These are phyloP conservation scores for Annulohypoxylon stygium DNA, from an alignment of 495 filamentous ascomycete genomes.

Conservation along the genomic window DNA sequence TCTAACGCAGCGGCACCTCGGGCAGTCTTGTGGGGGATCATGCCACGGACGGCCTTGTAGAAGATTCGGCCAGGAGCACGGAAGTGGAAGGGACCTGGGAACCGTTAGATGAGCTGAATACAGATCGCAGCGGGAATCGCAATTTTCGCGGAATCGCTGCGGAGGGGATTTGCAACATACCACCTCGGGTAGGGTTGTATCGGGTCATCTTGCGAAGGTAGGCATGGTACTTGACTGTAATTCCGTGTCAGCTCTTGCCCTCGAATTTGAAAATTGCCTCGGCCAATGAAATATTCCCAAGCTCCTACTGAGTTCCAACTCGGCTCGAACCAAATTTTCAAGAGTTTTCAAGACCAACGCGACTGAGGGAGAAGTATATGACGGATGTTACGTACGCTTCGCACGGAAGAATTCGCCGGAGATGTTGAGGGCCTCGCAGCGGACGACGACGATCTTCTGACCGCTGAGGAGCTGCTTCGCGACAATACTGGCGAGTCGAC, in stretches of 20 bases:
- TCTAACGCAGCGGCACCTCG: constrained; percentile 96
- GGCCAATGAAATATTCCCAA: constrained; percentile 15
- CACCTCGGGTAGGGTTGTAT: constrained; percentile 98
- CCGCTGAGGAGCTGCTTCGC: constrained; percentile 99
- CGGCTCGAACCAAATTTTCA: constrained; percentile 22
- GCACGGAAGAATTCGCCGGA: constrained; percentile 99
- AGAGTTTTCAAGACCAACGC: constrained; percentile 8
- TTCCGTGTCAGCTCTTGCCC: constrained; percentile 50
- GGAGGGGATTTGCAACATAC: constrained; percentile 64
- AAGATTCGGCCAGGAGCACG: constrained; percentile 98
- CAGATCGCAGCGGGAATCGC: constrained; percentile 1
- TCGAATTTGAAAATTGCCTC: constrained; percentile 6
- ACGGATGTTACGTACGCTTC: constrained; percentile 84
- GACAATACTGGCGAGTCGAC: constrained; percentile 97
- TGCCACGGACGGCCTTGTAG: constrained; percentile 99
- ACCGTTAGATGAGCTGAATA: constrained; percentile 56
- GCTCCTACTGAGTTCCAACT: constrained; percentile 25
- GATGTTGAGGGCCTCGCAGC: constrained; percentile 99
- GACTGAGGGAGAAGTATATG: constrained; percentile 6
- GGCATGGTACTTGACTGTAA: constrained; percentile 98
- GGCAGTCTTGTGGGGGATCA: constrained; percentile 99
- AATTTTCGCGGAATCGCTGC: constrained; percentile 29
- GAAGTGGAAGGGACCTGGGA: constrained; percentile 96
- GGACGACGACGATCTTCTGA: constrained; percentile 99
- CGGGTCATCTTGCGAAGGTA: constrained; percentile 99